Conservation (phyloP, 2,329 filamentous ascomycete genomes). For the Xylaria sp. region DNA sequence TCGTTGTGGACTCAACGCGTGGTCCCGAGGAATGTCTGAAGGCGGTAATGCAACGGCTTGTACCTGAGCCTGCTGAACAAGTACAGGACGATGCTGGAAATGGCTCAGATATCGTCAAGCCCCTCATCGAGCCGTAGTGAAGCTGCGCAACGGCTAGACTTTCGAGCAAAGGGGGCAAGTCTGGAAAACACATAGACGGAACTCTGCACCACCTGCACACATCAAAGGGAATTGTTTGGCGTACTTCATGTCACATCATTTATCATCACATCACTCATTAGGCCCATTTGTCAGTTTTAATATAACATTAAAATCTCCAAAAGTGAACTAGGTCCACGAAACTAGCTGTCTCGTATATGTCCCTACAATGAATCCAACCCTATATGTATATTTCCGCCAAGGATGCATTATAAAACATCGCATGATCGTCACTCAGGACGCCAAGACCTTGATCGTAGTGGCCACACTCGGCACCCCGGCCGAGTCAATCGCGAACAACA, state of each 20-base stretch:
- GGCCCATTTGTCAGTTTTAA: conserved; percentile 4
- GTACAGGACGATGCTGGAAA: background rate
- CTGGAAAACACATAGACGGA: background rate
- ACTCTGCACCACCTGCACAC: background rate
- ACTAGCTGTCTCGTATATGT: background rate
- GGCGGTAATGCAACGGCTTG: conserved; percentile 15
- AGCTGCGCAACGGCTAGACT: background rate
- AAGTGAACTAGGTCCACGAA: background rate
- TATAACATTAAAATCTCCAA: background rate
- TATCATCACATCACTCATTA: conserved; percentile 1
- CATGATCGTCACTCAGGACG: conserved; percentile 18
- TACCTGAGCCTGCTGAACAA: background rate
- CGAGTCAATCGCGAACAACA: conserved; percentile 58
- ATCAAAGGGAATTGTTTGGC: background rate
- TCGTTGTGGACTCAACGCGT: conserved; percentile 26
- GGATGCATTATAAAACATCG: background rate
- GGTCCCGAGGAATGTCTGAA: conserved; percentile 24
- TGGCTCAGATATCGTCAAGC: background rate
- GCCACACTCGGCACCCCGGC: conserved; percentile 58
- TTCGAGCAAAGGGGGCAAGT: background rate
- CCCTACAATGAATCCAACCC: background rate
- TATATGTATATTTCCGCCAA: background rate
- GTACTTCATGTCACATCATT: background rate
- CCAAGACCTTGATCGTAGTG: conserved; percentile 50
- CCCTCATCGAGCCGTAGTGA: background rate